A percentile compares a stretch with the other conserved stretches of the same genome.
Evolutionary conservation across 2,329 filamentous ascomycete genomes (phyloP).

Genomic region (Neocucurbitaria cava): DNA sequence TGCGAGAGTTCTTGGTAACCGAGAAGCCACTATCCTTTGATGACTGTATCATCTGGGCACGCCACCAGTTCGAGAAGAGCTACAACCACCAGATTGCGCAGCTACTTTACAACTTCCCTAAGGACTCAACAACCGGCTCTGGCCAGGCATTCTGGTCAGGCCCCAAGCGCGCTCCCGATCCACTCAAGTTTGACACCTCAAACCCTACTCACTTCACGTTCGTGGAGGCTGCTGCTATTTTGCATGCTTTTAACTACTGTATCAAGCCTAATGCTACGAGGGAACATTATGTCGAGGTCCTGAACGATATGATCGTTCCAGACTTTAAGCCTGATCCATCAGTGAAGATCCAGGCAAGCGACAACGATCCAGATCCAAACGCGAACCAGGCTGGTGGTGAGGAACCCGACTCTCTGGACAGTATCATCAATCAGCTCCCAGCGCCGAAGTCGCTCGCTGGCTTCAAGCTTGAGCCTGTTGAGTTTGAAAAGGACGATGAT

Average conservation of each 20-base stretch:
- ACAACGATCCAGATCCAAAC: slow-evolving; percentile 94
- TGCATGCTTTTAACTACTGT: slow-evolving; percentile 97
- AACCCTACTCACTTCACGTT: slow-evolving; percentile 90
- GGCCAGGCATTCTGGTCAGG: slow-evolving; percentile 98
- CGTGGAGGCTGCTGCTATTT: slow-evolving; percentile 84
- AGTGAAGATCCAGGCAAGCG: slow-evolving; percentile 96
- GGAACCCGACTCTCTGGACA: slow-evolving; percentile 77
- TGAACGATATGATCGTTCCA: slow-evolving; percentile 93
- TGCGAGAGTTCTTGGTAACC: slow-evolving; percentile 88
- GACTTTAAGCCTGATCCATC: slow-evolving; percentile 90
- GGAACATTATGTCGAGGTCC: slow-evolving; percentile 76
- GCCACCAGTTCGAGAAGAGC: slow-evolving; percentile 91
- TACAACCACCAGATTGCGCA: slow-evolving; percentile 98
- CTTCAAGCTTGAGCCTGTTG: slow-evolving; percentile 88
- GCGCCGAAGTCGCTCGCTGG: slow-evolving; percentile 80
- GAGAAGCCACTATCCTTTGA: slow-evolving; percentile 93
- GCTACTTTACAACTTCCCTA: slow-evolving; percentile 95
- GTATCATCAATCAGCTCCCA: slow-evolving; percentile 76
- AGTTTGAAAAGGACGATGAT: slow-evolving; percentile 99
- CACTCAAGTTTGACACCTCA: slow-evolving; percentile 84
- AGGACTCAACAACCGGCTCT: slow-evolving; percentile 85
- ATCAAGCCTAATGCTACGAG: slow-evolving; percentile 84
- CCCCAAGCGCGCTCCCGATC: slow-evolving; percentile 92
- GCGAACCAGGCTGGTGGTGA: slow-evolving; percentile 67
- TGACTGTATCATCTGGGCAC: slow-evolving; percentile 95